These are phyloP conservation scores for Oemleria cerasiformis DNA, from an alignment of 306 rosid species.

Conservation along the genomic window DNA sequence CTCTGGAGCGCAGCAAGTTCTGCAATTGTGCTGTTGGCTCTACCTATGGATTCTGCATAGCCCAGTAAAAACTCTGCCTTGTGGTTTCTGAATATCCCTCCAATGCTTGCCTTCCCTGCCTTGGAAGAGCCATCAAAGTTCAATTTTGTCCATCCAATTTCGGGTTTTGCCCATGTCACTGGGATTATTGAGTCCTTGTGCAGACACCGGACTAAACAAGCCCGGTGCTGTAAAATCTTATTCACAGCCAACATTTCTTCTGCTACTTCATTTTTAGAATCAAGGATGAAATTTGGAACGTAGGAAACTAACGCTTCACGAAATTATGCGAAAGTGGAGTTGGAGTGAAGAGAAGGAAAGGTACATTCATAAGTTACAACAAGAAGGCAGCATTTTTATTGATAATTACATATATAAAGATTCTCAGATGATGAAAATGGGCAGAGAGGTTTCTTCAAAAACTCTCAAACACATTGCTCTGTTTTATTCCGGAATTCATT, in stretches of 20 bases:
- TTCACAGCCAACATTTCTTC: constrained; percentile 34
- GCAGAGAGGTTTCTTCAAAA: constrained; percentile 37
- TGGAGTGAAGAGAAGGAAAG: constrained; percentile 46
- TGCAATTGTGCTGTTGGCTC: constrained; percentile 54
- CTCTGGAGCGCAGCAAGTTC: constrained; percentile 51
- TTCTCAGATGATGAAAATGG: constrained; percentile 27
- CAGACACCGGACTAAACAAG: constrained; percentile 28
- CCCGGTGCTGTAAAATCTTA: constrained; percentile 34
- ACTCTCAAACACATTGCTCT: constrained; percentile 36
- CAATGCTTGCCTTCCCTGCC: constrained; percentile 52
- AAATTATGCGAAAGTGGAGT: constrained; percentile 19
- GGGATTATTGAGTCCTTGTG: constrained; percentile 48
- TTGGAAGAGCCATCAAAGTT: constrained; percentile 76
- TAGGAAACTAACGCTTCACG: constrained; percentile 6
- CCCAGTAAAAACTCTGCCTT: constrained; percentile 70
- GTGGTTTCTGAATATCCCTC: constrained; percentile 57
- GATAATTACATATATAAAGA: not conserved
- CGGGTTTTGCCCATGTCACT: constrained; percentile 64
- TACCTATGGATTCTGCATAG: constrained; percentile 66
- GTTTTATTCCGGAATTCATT: not conserved
- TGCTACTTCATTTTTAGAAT: too few relatives aligned
- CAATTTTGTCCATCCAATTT: constrained; percentile 59
- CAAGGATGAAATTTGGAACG: too few relatives aligned
- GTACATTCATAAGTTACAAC: constrained; percentile 14
- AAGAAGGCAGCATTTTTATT: constrained; percentile 27